Evolutionary conservation across 1,139 yeast genomes (phyloP), one percentile per base, ranked within the genome.

Genomic region (Candida sp.): DNA sequence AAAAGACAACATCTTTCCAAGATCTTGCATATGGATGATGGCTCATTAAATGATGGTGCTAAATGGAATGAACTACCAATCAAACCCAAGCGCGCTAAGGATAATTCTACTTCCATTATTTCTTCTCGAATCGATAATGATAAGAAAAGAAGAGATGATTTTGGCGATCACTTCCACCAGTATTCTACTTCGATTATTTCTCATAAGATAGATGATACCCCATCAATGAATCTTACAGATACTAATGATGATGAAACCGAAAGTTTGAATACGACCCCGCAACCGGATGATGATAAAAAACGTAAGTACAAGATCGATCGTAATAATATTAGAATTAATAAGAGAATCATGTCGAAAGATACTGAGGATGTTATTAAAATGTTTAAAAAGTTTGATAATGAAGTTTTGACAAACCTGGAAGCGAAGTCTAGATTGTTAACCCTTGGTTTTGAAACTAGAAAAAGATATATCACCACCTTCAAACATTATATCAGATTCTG

Each of bases 311-410:
- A 50, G 8, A 49, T 52, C 19, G 54, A 52, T 41, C 43, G 53
- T 8, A 54, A 52, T 25, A 52, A 52, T 42, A 52, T 52, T 19
- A 49, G 51, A 32, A 52, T 52, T 41, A 52, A 52, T 35, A 52
- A 52, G 38, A 43, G 55, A 36, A 49, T 52, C 27, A 52, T 52
- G 55, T 49, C 53, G 5, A 51, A 50, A 38, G 55, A 52, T 40
- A 52, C 55, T 4, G 52, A 52, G 29, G 52, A 52, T 34, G 55
- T 52, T 6, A 50, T 52, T 23, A 49, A 45, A 38, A 52, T 52
- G 55, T 52, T 52, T 44, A 52, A 51, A 38, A 52, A 52, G 41
- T 52, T 52, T 37, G 55, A 52, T 42, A 52, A 50, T 36, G 55
- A 52, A 42, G 51, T 52, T 5, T 45, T 52, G 22, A 49, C 54